A percentile compares a stretch with the other conserved stretches of the same genome.
Evolutionary conservation across 345 rosid genomes (phyloP).

Genomic region (Rubroshorea leprosula): DNA sequence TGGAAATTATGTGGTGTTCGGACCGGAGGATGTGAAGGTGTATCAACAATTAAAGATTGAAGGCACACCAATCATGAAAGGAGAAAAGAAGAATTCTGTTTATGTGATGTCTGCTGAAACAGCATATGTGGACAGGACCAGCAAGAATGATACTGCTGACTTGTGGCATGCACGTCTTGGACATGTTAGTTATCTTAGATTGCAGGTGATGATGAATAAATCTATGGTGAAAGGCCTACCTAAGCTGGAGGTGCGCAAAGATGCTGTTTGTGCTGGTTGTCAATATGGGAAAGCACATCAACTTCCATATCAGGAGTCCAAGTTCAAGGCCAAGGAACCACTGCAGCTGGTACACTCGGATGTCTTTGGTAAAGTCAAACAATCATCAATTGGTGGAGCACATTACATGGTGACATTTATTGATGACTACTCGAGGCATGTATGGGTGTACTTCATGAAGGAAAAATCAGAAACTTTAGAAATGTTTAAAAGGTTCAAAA

Average conservation of each 20-base stretch:
- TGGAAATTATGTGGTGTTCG: no score
- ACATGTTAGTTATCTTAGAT: background rate
- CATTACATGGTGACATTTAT: background rate
- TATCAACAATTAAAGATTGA: background rate
- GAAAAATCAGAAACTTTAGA: background rate
- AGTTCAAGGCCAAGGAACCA: no score
- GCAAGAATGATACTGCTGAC: background rate
- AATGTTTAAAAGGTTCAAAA: no score
- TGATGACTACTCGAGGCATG: background rate
- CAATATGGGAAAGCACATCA: no score
- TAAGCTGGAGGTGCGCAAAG: background rate
- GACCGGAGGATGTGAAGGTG: background rate
- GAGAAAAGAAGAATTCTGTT: background rate
- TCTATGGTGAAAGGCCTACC: background rate
- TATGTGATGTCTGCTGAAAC: background rate
- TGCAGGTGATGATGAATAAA: no score
- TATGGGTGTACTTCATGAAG: background rate
- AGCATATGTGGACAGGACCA: conserved; percentile 2
- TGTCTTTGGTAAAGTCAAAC: no score
- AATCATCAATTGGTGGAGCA: no score
- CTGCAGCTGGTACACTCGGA: no score
- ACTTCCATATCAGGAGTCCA: no score
- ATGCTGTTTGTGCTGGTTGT: background rate
- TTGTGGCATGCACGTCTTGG: background rate
- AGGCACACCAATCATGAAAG: background rate